These are phyloP conservation scores for Monilinia fructigena DNA, from an alignment of 2,329 filamentous ascomycete genomes.

Conservation along the genomic window DNA sequence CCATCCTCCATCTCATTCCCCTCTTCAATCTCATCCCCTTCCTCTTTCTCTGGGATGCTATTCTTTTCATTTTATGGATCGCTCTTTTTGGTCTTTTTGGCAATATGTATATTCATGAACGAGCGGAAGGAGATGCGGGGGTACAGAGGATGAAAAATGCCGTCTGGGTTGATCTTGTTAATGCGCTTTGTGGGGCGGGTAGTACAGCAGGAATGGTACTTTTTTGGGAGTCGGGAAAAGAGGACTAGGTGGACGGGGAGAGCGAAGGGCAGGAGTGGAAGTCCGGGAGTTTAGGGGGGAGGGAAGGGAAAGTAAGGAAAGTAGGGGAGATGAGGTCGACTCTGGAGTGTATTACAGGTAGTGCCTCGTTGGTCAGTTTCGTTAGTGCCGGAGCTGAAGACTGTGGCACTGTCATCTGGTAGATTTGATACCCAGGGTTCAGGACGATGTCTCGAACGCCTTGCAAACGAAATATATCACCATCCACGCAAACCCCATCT, in stretches of 20 bases:
- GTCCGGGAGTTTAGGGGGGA: slow-evolving; percentile 12
- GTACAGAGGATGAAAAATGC: slow-evolving; percentile 80
- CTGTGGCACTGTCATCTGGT: too few species aligned
- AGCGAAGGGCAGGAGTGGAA: slow-evolving; percentile 11
- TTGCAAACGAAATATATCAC: too few species aligned
- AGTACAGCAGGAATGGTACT: slow-evolving; percentile 54
- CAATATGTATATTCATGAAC: slow-evolving; percentile 70
- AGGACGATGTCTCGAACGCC: too few species aligned
- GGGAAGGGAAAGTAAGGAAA: too few species aligned
- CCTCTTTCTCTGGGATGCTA: slow-evolving; percentile 65
- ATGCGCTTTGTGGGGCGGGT: slow-evolving; percentile 73
- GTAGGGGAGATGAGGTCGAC: too few species aligned
- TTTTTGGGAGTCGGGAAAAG: slow-evolving; percentile 59
- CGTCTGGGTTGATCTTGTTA: slow-evolving; percentile 77
- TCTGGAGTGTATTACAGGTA: too few species aligned
- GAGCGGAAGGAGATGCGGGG: slow-evolving; percentile 61
- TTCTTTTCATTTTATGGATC: slow-evolving; percentile 77
- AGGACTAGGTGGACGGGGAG: slow-evolving; percentile 51
- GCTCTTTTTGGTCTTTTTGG: slow-evolving; percentile 82
- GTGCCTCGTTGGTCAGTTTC: too few species aligned
- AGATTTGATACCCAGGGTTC: too few species aligned
- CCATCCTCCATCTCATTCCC: slow-evolving; percentile 64
- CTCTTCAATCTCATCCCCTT: slow-evolving; percentile 54
- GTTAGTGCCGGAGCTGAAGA: too few species aligned
- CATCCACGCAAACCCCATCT: too few species aligned